A percentile compares a stretch with the other conserved stretches of the same genome.
Evolutionary conservation across 225 moss, liverwort and hornwort species (phyloP).

Genomic region (Bryum argenteum): DNA sequence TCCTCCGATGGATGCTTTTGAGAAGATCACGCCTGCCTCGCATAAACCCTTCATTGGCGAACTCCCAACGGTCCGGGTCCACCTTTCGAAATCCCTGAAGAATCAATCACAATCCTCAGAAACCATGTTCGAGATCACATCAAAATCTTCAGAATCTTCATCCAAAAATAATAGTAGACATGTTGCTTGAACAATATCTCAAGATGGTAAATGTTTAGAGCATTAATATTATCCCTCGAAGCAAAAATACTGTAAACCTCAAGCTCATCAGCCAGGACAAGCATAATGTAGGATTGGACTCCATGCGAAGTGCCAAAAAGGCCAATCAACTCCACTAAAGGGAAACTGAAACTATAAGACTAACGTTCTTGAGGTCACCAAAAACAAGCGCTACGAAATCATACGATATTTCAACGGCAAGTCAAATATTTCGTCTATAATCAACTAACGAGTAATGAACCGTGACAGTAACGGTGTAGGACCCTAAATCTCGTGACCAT

Average conservation of each 20-base stretch:
- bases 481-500: not conserved
- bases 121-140: not conserved
- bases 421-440: not conserved
- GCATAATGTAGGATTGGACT: not conserved
- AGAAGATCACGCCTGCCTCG: constrained; percentile 82
- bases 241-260: not conserved
- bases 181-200: no score
- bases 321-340: constrained; percentile 8
- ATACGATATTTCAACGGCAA: not conserved
- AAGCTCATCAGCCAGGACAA: constrained; percentile 20
- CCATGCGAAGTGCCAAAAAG: constrained; percentile 3
- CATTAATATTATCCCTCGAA: constrained; percentile 6
- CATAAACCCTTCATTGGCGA: constrained; percentile 95
- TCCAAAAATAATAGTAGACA: not conserved
- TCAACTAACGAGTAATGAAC: not conserved
- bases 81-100: constrained; percentile 95
- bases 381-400: not conserved
- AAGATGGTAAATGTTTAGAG: not conserved
- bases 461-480: not conserved
- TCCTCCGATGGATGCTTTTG: constrained; percentile 83
- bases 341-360: not conserved
- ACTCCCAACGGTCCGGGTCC: constrained; percentile 99
- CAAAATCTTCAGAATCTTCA: no score
- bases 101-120: constrained; percentile 23
- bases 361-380: not conserved